phyloP scores from a whole-genome alignment of 108 stramenopile genomes.

The Cyclostephanos invisitatus region DNA sequence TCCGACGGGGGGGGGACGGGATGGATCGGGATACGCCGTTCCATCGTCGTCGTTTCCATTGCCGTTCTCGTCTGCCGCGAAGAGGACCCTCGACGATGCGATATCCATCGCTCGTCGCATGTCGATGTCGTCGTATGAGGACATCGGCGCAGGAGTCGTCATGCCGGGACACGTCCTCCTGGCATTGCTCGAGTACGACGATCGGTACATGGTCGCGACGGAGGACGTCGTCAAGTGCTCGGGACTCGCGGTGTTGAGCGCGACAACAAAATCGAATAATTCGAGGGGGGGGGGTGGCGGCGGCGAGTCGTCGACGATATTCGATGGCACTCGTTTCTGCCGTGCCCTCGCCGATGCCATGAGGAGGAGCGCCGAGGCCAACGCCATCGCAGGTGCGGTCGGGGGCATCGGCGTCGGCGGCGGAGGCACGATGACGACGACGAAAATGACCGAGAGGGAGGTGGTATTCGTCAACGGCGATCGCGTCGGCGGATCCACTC shows the following conservation, averaged over 20 bases:
- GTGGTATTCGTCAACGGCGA: slow-evolving; percentile 59
- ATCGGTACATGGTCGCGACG: slow-evolving; percentile 47
- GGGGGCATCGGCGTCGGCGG: background rate
- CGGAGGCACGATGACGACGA: background rate
- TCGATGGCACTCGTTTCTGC: slow-evolving; percentile 48
- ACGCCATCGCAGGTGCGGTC: background rate
- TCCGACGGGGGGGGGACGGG: background rate
- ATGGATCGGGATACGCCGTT: background rate
- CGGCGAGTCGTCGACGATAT: no score
- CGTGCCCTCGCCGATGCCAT: slow-evolving; percentile 31
- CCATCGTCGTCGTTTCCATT: slow-evolving; percentile 23
- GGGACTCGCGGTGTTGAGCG: slow-evolving; percentile 34
- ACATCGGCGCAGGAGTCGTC: slow-evolving; percentile 26
- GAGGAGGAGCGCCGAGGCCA: slow-evolving; percentile 16
- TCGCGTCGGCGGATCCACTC: slow-evolving; percentile 45
- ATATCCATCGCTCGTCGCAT: slow-evolving; percentile 46
- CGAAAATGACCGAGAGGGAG: slow-evolving; percentile 53
- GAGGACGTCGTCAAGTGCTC: slow-evolving; percentile 36
- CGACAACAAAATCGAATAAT: background rate
- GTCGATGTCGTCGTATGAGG: slow-evolving; percentile 25
- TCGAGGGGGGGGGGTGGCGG: no score
- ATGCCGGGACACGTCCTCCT: slow-evolving; percentile 53
- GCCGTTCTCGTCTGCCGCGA: slow-evolving; percentile 45
- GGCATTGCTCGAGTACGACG: slow-evolving; percentile 45
- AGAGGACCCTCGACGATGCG: slow-evolving; percentile 41